Conservation (phyloP, 441 rosid species). For the Eutrema salsugineum region DNA sequence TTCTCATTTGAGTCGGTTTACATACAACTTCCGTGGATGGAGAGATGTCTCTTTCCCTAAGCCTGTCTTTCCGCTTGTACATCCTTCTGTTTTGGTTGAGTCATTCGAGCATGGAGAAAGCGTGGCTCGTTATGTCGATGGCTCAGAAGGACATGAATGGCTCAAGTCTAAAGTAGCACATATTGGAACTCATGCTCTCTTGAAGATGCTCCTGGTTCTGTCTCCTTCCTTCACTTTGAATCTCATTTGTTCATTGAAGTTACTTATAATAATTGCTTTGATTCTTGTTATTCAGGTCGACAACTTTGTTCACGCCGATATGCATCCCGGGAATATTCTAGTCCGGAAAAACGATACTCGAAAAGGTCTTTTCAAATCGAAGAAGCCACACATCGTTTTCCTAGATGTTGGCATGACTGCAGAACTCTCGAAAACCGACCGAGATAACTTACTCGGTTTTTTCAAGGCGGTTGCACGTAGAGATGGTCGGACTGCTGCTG, state of each 20-base stretch:
- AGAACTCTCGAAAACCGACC: slow-evolving; percentile 52
- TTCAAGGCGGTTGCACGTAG: slow-evolving; percentile 61
- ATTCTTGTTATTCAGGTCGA: slow-evolving; percentile 42
- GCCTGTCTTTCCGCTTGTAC: slow-evolving; percentile 60
- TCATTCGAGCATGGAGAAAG: slow-evolving; percentile 60
- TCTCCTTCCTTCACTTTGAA: slow-evolving; percentile 10
- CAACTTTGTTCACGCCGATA: slow-evolving; percentile 60
- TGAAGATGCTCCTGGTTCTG: slow-evolving; percentile 64
- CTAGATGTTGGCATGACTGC: slow-evolving; percentile 71
- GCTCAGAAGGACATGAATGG: slow-evolving; percentile 40
- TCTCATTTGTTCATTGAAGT: background rate
- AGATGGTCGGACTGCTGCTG: slow-evolving; percentile 57
- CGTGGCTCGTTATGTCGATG: slow-evolving; percentile 55
- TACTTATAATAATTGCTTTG: background rate
- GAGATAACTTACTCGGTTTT: slow-evolving; percentile 53
- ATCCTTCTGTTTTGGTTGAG: slow-evolving; percentile 62
- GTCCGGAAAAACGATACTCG: slow-evolving; percentile 40
- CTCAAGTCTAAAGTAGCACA: slow-evolving; percentile 54
- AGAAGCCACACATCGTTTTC: slow-evolving; percentile 59
- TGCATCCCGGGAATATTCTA: slow-evolving; percentile 70
- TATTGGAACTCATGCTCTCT: slow-evolving; percentile 60
- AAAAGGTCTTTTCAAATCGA: slow-evolving; percentile 45
- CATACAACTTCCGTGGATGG: slow-evolving; percentile 58
- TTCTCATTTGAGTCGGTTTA: slow-evolving; percentile 57
- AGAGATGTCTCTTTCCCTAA: slow-evolving; percentile 65